A percentile compares a stretch with the other conserved stretches of the same genome.
Evolutionary conservation across 2,329 filamentous ascomycete species (phyloP).

Genomic region (Diplodia mutila): DNA sequence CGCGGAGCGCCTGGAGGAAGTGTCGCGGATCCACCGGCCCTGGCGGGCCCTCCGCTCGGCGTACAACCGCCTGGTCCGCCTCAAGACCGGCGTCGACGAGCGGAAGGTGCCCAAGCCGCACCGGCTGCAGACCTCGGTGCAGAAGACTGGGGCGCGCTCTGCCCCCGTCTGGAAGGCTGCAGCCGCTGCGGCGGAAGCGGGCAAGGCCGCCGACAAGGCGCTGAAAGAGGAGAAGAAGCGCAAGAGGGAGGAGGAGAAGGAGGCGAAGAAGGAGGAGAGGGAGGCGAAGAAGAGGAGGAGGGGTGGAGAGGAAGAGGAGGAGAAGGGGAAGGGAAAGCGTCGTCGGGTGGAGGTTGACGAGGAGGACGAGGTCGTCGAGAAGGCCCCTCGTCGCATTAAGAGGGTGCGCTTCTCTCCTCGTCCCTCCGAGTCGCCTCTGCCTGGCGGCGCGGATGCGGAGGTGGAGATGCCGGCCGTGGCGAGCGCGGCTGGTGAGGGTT

Average conservation of each 20-base stretch:
- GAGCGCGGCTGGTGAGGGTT: conserved; percentile 13
- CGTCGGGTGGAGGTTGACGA: background rate
- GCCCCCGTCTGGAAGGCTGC: background rate
- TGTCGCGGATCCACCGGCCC: background rate
- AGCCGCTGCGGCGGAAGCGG: background rate
- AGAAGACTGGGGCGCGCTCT: background rate
- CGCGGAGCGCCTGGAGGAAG: background rate
- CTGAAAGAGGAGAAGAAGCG: background rate
- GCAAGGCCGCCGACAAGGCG: background rate
- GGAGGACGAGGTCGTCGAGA: conserved; percentile 5
- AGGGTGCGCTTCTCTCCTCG: background rate
- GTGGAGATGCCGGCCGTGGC: background rate
- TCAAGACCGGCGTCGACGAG: conserved; percentile 18
- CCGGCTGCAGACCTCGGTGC: background rate
- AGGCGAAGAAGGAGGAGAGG: background rate
- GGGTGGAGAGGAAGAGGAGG: background rate
- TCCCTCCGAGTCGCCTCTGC: background rate
- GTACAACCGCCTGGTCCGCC: conserved; percentile 23
- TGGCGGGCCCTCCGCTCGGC: background rate
- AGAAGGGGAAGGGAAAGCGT: background rate
- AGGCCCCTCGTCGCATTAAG: background rate
- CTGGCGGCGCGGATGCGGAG: background rate
- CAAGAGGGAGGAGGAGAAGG: background rate
- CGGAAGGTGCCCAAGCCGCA: conserved; percentile 13
- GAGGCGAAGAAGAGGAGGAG: background rate